Conservation (phyloP, 345 rosid genomes). For the Salix exigua region DNA sequence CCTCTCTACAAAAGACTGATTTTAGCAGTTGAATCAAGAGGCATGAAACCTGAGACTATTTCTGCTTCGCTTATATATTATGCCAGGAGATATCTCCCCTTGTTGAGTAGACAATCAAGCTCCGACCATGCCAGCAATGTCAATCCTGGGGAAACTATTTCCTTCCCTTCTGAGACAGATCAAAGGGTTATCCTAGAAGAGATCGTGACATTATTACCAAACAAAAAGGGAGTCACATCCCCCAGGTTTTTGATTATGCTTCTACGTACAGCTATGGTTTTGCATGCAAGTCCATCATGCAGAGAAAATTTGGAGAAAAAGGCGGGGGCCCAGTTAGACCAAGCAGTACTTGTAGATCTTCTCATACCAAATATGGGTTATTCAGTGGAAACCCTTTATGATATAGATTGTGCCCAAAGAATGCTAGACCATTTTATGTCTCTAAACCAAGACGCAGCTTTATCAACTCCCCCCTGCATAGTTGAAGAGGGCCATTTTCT, state of each 20-base stretch:
- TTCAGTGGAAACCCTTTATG: slow-evolving; percentile 76
- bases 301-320: slow-evolving; percentile 65
- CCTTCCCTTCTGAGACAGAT: slow-evolving; percentile 38
- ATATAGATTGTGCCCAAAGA: slow-evolving; percentile 74
- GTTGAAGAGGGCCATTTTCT: slow-evolving; percentile 51
- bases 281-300: slow-evolving; percentile 49
- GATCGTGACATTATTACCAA: slow-evolving; percentile 65
- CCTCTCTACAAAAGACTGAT: slow-evolving; percentile 60
- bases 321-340: slow-evolving; percentile 68
- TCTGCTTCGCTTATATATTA: slow-evolving; percentile 65
- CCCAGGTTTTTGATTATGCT: slow-evolving; percentile 71
- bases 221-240: slow-evolving; percentile 39
- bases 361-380: slow-evolving; percentile 76
- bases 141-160: slow-evolving; percentile 21
- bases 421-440: slow-evolving; percentile 73
- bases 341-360: slow-evolving; percentile 72
- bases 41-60: slow-evolving; percentile 53
- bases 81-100: slow-evolving; percentile 61
- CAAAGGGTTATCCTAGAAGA: slow-evolving; percentile 70
- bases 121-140: slow-evolving; percentile 13
- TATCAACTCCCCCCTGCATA: slow-evolving; percentile 22
- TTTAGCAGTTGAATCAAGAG: slow-evolving; percentile 48
- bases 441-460: slow-evolving; percentile 8
- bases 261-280: slow-evolving; percentile 66
- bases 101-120: slow-evolving; percentile 48